phyloP scores from a whole-genome alignment of 345 rosid genomes.

The Pistacia atlantica region DNA sequence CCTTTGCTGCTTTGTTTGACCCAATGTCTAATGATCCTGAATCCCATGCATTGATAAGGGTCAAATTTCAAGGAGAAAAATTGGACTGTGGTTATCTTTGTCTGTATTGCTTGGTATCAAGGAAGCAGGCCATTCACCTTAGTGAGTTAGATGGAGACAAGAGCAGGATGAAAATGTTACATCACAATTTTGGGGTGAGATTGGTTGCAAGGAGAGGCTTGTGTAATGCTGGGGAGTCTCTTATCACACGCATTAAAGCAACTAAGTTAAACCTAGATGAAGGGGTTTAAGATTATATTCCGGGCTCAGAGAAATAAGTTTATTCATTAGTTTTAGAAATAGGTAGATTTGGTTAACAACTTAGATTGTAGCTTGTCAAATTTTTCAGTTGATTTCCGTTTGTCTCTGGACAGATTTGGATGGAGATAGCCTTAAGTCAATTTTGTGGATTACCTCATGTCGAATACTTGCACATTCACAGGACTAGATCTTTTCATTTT shows the following conservation, averaged over 20 bases:
- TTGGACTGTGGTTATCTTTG: slow-evolving; percentile 29
- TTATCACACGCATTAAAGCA: slow-evolving; percentile 52
- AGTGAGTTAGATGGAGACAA: slow-evolving; percentile 53
- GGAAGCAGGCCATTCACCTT: slow-evolving; percentile 55
- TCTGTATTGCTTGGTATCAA: slow-evolving; percentile 55
- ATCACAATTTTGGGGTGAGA: slow-evolving; percentile 34
- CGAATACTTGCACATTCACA: slow-evolving; percentile 3
- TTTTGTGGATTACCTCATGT: slow-evolving; percentile 5
- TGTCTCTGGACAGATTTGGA: not conserved
- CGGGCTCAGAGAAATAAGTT: not conserved
- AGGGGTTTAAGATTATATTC: not conserved
- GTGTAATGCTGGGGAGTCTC: slow-evolving; percentile 48
- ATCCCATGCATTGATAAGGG: slow-evolving; percentile 52
- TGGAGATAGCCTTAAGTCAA: not conserved
- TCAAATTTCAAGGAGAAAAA: slow-evolving; percentile 36
- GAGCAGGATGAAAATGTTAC: slow-evolving; percentile 46
- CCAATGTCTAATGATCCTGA: slow-evolving; percentile 53
- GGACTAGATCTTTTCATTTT: not conserved
- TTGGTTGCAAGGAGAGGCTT: slow-evolving; percentile 54
- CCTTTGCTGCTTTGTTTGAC: slow-evolving; percentile 59
- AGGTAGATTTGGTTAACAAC: slow-evolving; percentile 12
- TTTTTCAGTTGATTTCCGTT: not conserved
- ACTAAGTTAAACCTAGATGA: slow-evolving; percentile 36
- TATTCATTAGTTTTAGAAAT: not conserved
- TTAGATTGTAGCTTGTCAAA: slow-evolving; percentile 1